A percentile compares a stretch with the other conserved stretches of the same genome.
These are phyloP conservation scores for Sphaerostilbella broomeana DNA, from an alignment of 2,329 filamentous ascomycete genomes.

Conservation along the genomic window DNA sequence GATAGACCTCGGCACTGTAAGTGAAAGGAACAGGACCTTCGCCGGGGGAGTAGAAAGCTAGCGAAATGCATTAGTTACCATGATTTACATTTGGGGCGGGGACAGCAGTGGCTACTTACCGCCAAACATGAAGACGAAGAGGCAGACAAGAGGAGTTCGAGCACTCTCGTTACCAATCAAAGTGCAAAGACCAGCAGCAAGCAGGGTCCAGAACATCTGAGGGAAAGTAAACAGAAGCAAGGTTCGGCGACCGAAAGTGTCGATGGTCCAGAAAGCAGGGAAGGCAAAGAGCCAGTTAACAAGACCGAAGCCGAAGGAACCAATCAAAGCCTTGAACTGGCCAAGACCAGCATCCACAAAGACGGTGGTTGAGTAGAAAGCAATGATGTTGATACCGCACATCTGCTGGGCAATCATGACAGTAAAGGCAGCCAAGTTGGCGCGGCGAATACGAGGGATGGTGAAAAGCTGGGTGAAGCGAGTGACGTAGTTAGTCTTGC, in stretches of 20 bases:
- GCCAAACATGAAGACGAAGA: constrained; percentile 60
- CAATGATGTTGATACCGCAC: constrained; percentile 63
- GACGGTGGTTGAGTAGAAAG: constrained; percentile 64
- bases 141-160: constrained; percentile 48
- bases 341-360: constrained; percentile 51
- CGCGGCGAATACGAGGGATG: constrained; percentile 60
- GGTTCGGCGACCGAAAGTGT: constrained; percentile 57
- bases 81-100: background rate
- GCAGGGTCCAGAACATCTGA: constrained; percentile 55
- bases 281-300: constrained; percentile 62
- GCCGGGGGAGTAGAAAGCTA: constrained; percentile 56
- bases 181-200: constrained; percentile 36
- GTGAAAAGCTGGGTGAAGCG: constrained; percentile 58
- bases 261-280: constrained; percentile 60
- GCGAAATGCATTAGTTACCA: background rate
- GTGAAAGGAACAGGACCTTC: constrained; percentile 58
- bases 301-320: constrained; percentile 43
- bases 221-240: constrained; percentile 61
- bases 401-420: constrained; percentile 77
- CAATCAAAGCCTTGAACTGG: constrained; percentile 45
- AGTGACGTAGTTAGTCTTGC: constrained; percentile 34
- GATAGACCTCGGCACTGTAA: constrained; percentile 58
- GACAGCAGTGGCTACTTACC: constrained; percentile 22
- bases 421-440: constrained; percentile 67
- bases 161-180: constrained; percentile 28